Conservation (phyloP, 2,329 filamentous ascomycete species). For the Verticillium nonalfalfae region DNA sequence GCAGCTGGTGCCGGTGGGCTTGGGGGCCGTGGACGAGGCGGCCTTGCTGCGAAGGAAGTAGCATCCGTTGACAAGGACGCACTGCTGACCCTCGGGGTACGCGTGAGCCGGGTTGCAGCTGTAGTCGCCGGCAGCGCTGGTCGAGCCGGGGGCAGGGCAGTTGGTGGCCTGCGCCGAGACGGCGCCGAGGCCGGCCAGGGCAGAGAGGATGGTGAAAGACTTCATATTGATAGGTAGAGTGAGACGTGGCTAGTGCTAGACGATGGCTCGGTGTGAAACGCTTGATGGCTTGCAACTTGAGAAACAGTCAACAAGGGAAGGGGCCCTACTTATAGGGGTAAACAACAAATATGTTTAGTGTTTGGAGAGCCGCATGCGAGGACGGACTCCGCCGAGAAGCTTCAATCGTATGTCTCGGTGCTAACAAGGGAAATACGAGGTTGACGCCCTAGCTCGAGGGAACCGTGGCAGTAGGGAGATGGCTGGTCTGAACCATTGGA, state of each 20-base stretch:
- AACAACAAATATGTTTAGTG: neutral
- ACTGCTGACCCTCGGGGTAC: constrained; percentile 12
- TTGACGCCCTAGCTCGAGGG: neutral
- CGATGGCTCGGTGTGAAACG: neutral
- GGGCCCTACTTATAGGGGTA: neutral
- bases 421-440: neutral
- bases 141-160: neutral
- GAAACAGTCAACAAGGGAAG: neutral
- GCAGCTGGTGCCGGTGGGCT: no score
- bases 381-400: neutral
- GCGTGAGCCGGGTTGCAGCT: constrained; percentile 10
- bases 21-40: no score
- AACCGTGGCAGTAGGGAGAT: neutral
- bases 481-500: no score
- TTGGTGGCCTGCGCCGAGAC: neutral
- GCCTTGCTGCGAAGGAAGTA: no score
- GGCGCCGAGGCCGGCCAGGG: neutral
- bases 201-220: neutral
- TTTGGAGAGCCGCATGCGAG: neutral
- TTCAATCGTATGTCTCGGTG: neutral
- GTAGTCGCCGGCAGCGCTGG: constrained; percentile 6
- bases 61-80: constrained; percentile 10
- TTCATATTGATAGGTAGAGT: neutral
- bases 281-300: neutral
- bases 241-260: neutral